phyloP scores from a whole-genome alignment of 257 asterid species.

The Coffea canephora region DNA sequence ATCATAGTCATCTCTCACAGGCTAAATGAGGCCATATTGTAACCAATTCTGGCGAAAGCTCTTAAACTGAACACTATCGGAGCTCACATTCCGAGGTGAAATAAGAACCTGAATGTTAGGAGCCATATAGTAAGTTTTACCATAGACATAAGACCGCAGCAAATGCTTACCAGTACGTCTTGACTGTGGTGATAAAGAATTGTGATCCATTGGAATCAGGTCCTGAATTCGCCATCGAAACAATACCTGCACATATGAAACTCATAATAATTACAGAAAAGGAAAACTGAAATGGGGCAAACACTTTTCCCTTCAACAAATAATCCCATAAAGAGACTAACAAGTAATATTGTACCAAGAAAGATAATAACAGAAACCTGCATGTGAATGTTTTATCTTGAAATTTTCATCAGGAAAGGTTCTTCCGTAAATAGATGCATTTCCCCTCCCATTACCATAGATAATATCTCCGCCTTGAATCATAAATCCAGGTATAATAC shows the following conservation, averaged over 20 bases:
- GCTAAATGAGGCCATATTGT: not conserved
- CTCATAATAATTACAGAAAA: constrained; percentile 8
- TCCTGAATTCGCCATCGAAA: constrained; percentile 92
- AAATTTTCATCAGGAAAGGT: constrained; percentile 81
- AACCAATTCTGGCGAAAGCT: not conserved
- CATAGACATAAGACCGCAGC: not conserved
- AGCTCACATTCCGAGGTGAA: not conserved
- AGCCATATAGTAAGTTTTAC: not conserved
- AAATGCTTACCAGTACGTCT: constrained; percentile 75
- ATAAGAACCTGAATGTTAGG: not conserved
- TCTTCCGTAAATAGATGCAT: constrained; percentile 60
- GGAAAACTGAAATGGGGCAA: not conserved
- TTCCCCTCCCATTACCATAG: constrained; percentile 77
- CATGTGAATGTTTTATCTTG: constrained; percentile 73
- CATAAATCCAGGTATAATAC: constrained; percentile 97
- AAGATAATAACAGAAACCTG: constrained; percentile 40
- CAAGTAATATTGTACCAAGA: not conserved
- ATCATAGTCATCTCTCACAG: not conserved
- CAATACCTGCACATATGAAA: constrained; percentile 48
- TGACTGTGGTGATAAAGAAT: constrained; percentile 91
- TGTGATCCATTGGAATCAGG: constrained; percentile 95
- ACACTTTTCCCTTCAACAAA: not conserved
- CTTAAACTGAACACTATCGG: not conserved
- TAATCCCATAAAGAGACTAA: not conserved
- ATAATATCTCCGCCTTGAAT: constrained; percentile 96